Evolutionary conservation across 2,329 filamentous ascomycete genomes (phyloP), one percentile per base, ranked within the genome.

Genomic region (Nakataea oryzae): DNA sequence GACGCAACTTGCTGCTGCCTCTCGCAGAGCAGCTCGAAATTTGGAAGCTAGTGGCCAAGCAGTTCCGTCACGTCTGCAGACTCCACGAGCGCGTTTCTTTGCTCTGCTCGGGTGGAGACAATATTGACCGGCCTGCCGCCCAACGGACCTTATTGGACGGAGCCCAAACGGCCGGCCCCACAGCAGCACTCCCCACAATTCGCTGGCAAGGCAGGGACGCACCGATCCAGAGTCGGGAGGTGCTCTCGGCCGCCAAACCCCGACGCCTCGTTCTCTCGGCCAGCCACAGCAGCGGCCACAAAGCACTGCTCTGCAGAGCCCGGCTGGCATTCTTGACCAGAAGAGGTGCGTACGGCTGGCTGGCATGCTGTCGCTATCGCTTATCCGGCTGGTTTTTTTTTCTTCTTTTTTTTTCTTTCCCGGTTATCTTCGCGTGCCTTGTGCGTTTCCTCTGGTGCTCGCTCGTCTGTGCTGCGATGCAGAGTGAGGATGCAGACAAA

Each of bases 1-100:
- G 32, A 58, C 27, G 24, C n/a, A 5, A 58, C 56, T 32, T n/a
- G 56, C 26, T 30, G 14, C 56, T 3, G 56, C 56, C 27, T 12
- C 54, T 13, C 60, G 62, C 8, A 55, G 63, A 4, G 58, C 58
- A 1, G 62, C 60, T 30, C n/a, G 41, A n/a, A 50, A n/a, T 50
- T 50, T 50, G 41, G 41, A 50, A 9, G 41, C 41, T 50, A 12
- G 41, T 9, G 7, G 41, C n/a, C n/a, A n/a, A n/a, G n/a, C n/a
- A n/a, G n/a, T n/a, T 2, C 41, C 41, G 41, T 50, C 41, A 50
- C 41, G 41, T 50, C 41, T 50, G 41, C 41, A 47, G n/a, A n/a
- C 5, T 47, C 41, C 41, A 47, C 17, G 41, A 50, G 41, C 41
- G 41, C 41, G 41, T 50, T n/a, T 50, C 41, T 50, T 41, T 47